phyloP scores from a whole-genome alignment of 352 stramenopile species.

The Pythium oligandrum region DNA sequence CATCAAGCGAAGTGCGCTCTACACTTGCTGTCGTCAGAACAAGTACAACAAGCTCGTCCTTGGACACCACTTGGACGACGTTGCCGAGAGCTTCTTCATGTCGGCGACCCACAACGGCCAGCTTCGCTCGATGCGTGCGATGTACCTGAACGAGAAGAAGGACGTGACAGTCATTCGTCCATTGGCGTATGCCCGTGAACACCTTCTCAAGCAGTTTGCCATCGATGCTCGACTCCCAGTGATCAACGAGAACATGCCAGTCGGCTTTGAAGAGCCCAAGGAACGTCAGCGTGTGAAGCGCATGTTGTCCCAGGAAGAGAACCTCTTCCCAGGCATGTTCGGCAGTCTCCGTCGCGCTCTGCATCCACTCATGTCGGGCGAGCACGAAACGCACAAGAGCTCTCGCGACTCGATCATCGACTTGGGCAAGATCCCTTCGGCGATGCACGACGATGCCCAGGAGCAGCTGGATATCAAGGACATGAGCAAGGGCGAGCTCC shows the following conservation, averaged over 20 bases:
- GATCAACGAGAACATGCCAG: constrained; percentile 97
- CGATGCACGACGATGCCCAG: neutral
- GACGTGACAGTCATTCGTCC: constrained; percentile 93
- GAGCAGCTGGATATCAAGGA: neutral
- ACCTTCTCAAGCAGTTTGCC: constrained; percentile 68
- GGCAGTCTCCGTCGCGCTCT: constrained; percentile 32
- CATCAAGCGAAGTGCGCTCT: constrained; percentile 88
- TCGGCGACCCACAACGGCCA: constrained; percentile 69
- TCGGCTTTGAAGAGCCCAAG: constrained; percentile 95
- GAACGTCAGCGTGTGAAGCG: constrained; percentile 94
- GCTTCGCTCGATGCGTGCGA: constrained; percentile 93
- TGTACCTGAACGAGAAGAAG: constrained; percentile 91
- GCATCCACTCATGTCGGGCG: constrained; percentile 52
- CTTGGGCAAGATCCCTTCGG: neutral
- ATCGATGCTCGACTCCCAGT: constrained; percentile 83
- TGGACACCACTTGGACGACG: constrained; percentile 95
- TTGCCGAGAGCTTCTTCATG: constrained; percentile 96
- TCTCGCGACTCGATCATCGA: constrained; percentile 15
- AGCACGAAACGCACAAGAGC: constrained; percentile 14
- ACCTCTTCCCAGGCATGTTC: constrained; percentile 69
- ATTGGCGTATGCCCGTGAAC: constrained; percentile 91
- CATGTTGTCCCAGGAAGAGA: constrained; percentile 89
- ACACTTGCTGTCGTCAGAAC: constrained; percentile 24
- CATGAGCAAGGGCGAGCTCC: constrained; percentile 7
- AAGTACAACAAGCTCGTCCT: constrained; percentile 28